Percentiles rank a stretch among this genome's conserved stretches.
Evolutionary conservation across 2,329 filamentous ascomycete species (phyloP).

Genomic region (Botryotinia calthae): DNA sequence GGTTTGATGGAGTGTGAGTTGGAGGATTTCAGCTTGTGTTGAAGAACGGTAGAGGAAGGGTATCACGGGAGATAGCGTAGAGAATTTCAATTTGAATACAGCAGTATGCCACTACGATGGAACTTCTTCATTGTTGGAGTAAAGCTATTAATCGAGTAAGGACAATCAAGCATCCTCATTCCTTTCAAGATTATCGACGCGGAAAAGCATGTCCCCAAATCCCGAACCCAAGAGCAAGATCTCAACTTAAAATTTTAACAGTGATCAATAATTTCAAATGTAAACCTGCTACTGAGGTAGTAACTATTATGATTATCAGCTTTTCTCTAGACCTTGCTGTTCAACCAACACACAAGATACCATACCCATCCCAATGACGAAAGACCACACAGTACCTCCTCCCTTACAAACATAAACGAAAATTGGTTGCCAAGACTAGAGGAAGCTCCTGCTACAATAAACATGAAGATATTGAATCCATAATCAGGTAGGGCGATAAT

Average conservation of each 20-base stretch:
- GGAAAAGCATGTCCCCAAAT: too few relatives aligned
- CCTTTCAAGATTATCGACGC: too few relatives aligned
- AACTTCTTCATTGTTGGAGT: not conserved
- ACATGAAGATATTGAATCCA: not conserved
- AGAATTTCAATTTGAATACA: not conserved
- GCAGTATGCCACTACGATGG: too few relatives aligned
- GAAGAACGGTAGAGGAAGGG: not conserved
- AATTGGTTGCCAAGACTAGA: not conserved
- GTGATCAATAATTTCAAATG: not conserved
- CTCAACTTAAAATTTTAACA: too few relatives aligned
- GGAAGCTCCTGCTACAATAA: not conserved
- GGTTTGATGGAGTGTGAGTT: conserved; percentile 9
- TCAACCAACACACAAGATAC: not conserved
- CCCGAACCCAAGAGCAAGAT: too few relatives aligned
- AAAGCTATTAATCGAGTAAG: not conserved
- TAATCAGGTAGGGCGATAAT: not conserved
- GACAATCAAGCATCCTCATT: too few relatives aligned
- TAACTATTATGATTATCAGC: not conserved
- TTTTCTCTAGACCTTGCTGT: not conserved
- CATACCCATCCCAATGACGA: not conserved
- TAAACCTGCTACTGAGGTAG: not conserved
- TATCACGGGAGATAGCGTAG: not conserved
- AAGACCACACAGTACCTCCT: not conserved
- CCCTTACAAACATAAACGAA: not conserved
- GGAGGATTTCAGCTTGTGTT: not conserved